Evolutionary conservation across 228 moss, liverwort and hornwort species (phyloP), one percentile per base, ranked within the genome.

Genomic region (Sphagnum magellanicum): DNA sequence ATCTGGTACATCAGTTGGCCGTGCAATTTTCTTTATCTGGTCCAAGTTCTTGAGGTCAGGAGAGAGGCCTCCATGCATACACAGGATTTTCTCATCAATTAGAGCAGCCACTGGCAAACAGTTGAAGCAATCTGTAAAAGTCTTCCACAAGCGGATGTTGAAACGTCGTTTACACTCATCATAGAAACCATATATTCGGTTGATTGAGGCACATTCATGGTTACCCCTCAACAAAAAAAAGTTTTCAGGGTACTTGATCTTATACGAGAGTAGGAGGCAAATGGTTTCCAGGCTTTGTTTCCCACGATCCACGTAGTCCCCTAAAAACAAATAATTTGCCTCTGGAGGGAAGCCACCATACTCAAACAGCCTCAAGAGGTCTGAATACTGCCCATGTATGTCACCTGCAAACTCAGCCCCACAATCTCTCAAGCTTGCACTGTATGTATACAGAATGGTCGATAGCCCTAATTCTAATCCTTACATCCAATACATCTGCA

Each of bases 31-130:
- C 68, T 79, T 87, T 64, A 87, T 87, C 71, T 87, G 87, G 50
- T 87, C 87, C 63, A 87, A 69, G 76, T 72, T 79, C 75, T 77
- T 81, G 50, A 87, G 74, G 14, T 87, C 83, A 50, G 84, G 87
- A n/a, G 87, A 87, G 46, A 87, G 87, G 52, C 87, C 87, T 66
- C 87, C 87, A 51, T 87, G 87, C 87, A 87, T 83, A 68, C 87
- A 87, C 4, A 87, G 73, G 68, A 87, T 87, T 79, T 79, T 83
- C 47, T 87, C 87, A 58, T 87, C 87, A 66, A 87, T 87, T 16
- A 87, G 77, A 5, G 87, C 87, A 63, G 87, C 87, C 50, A 83
- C 84, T 10, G 87, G 87, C 49, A 87, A 64, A 67, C 87, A 83
- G 69, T 87, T 87, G 81, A 87, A 87, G 70, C 87, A 87, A 67